Conservation (phyloP, 169 alveolate genomes). For the Babesia sp. region DNA sequence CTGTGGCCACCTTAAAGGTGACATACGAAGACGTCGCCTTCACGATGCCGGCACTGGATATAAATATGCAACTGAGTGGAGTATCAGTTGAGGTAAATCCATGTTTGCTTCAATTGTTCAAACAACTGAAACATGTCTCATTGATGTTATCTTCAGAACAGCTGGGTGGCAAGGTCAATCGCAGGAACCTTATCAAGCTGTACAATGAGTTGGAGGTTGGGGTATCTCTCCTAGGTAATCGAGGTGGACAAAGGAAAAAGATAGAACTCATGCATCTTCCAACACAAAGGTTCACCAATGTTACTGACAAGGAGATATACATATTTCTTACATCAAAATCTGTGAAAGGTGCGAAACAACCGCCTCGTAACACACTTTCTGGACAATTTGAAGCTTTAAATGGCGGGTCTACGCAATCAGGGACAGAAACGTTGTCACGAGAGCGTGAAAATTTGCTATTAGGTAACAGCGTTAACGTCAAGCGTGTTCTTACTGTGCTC, state of each 20-base stretch:
- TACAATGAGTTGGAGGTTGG: constrained; percentile 26
- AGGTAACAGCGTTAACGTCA: constrained; percentile 63
- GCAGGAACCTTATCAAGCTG: neutral
- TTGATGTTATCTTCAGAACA: constrained; percentile 16
- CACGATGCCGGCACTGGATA: constrained; percentile 14
- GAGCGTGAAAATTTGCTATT: constrained; percentile 44
- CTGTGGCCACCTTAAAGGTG: constrained; percentile 37
- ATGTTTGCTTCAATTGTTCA: constrained; percentile 25
- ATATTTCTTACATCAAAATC: neutral
- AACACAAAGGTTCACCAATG: constrained; percentile 5
- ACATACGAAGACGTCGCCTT: constrained; percentile 3
- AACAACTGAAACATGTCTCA: constrained; percentile 29
- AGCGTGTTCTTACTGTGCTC: constrained; percentile 4
- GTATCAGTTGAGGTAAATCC: constrained; percentile 40
- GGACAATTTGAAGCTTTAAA: constrained; percentile 1
- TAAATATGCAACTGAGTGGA: constrained; percentile 40
- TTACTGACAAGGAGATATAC: constrained; percentile 18
- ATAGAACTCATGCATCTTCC: constrained; percentile 21
- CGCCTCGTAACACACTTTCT: neutral
- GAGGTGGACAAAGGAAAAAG: neutral
- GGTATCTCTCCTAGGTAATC: neutral
- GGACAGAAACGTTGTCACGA: constrained; percentile 1
- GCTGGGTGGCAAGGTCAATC: neutral
- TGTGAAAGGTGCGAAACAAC: neutral
- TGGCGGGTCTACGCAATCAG: neutral